A percentile compares a stretch with the other conserved stretches of the same genome.
Conservation (phyloP, 768 basidiomycete species). For the Rhizopogon rudus region DNA sequence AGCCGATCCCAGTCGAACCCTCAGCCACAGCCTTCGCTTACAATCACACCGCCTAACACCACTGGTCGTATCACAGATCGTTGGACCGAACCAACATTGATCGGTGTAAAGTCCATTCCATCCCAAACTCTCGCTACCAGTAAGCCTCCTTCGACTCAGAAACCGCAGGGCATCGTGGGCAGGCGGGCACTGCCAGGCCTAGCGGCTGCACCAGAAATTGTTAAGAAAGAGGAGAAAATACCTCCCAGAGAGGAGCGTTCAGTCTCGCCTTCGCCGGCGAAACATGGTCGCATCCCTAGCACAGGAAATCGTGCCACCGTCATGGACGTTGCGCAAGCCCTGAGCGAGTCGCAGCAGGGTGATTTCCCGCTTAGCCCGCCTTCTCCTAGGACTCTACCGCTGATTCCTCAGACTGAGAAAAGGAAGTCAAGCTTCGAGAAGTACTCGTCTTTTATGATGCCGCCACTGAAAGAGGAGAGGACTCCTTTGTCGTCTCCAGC, state of each 20-base stretch:
- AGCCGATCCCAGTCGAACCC: background rate
- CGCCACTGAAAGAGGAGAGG: slow-evolving; percentile 63
- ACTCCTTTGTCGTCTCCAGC: slow-evolving; percentile 54
- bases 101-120: slow-evolving; percentile 24
- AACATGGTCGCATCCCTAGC: slow-evolving; percentile 57
- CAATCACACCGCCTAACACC: slow-evolving; percentile 3
- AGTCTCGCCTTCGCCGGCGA: slow-evolving; percentile 30
- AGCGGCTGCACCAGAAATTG: background rate
- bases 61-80: slow-evolving; percentile 21
- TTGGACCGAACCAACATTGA: slow-evolving; percentile 28
- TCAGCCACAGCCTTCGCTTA: slow-evolving; percentile 1
- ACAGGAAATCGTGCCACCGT: slow-evolving; percentile 66
- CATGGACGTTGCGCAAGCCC: slow-evolving; percentile 73
- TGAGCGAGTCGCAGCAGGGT: slow-evolving; percentile 32
- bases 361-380: slow-evolving; percentile 8
- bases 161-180: slow-evolving; percentile 24
- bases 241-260: slow-evolving; percentile 8
- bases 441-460: slow-evolving; percentile 57
- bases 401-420: slow-evolving; percentile 40
- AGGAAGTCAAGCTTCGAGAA: slow-evolving; percentile 65
- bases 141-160: slow-evolving; percentile 7
- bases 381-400: slow-evolving; percentile 7
- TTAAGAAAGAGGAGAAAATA: slow-evolving; percentile 11
- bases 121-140: background rate
- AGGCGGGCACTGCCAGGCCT: slow-evolving; percentile 41